Conservation (phyloP, 176 grass and related monocot species). For the Lolium multiflorum region DNA sequence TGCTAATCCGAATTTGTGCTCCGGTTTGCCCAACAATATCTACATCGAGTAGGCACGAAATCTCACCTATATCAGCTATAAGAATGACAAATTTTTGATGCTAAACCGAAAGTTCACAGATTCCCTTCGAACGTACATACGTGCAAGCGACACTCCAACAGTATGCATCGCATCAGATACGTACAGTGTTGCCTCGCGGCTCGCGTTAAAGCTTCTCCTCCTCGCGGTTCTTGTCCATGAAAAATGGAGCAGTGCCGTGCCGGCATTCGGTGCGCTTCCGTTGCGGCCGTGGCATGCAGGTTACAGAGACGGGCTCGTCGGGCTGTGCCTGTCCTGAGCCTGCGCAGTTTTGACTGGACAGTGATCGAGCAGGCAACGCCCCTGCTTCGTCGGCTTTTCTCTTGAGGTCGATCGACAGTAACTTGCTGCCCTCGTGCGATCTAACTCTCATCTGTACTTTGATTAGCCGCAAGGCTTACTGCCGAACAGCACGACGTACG, state of each 20-base stretch:
- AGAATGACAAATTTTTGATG: too few relatives aligned
- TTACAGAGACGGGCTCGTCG: background rate
- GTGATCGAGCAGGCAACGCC: background rate
- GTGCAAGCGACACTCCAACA: background rate
- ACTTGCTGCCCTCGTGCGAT: too few relatives aligned
- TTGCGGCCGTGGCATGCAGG: background rate
- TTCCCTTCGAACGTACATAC: too few relatives aligned
- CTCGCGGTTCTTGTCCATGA: background rate
- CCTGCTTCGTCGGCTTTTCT: background rate
- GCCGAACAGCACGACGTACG: background rate
- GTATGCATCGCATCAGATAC: background rate
- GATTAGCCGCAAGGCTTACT: background rate
- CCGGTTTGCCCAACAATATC: too few relatives aligned
- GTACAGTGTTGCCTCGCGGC: background rate
- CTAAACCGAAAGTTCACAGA: too few relatives aligned
- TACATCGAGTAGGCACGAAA: too few relatives aligned
- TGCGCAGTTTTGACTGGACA: background rate
- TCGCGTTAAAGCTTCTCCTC: too few relatives aligned
- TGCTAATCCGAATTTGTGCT: too few relatives aligned
- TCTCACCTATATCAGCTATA: too few relatives aligned
- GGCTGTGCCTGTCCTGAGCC: too few relatives aligned
- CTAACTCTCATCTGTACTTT: background rate
- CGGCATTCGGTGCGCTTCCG: background rate
- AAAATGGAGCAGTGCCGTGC: background rate
- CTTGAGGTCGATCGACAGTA: background rate